phyloP scores from a whole-genome alignment of 2,329 filamentous ascomycete genomes.

The Eutypella sp. region DNA sequence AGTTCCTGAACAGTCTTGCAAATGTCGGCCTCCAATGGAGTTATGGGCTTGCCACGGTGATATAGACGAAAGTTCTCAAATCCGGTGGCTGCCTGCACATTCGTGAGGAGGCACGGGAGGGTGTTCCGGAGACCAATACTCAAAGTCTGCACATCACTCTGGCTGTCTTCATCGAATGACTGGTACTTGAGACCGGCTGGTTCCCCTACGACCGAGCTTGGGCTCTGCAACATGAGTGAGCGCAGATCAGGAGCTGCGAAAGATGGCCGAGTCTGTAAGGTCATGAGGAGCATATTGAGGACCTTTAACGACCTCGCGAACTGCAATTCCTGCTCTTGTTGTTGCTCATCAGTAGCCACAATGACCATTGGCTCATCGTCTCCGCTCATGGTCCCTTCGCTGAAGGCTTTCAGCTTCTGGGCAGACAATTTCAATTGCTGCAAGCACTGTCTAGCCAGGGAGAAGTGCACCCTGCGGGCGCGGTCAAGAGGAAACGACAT shows the following conservation, averaged over 20 bases:
- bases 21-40: slow-evolving; percentile 54
- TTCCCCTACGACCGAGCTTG: slow-evolving; percentile 55
- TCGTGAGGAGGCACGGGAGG: slow-evolving; percentile 61
- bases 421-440: slow-evolving; percentile 63
- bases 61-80: slow-evolving; percentile 74
- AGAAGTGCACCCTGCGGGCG: slow-evolving; percentile 58
- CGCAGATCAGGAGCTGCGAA: slow-evolving; percentile 55
- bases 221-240: slow-evolving; percentile 45
- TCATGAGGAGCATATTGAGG: slow-evolving; percentile 61
- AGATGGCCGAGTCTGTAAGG: slow-evolving; percentile 56
- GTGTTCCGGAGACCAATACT: slow-evolving; percentile 68
- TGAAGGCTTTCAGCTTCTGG: slow-evolving; percentile 45
- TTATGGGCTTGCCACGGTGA: slow-evolving; percentile 61
- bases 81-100: slow-evolving; percentile 62
- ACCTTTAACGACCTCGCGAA: slow-evolving; percentile 67
- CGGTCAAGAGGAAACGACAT: slow-evolving; percentile 42
- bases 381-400: slow-evolving; percentile 35
- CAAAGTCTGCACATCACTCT: slow-evolving; percentile 57
- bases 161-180: slow-evolving; percentile 58
- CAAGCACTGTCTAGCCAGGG: slow-evolving; percentile 69
- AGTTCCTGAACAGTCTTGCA: slow-evolving; percentile 63
- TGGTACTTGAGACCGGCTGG: slow-evolving; percentile 67
- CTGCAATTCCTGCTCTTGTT: slow-evolving; percentile 51
- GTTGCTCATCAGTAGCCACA: slow-evolving; percentile 41
- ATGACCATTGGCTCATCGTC: slow-evolving; percentile 51